Evolutionary conservation across 768 basidiomycete genomes (phyloP).

Genomic region (Agrocybe pediades): DNA sequence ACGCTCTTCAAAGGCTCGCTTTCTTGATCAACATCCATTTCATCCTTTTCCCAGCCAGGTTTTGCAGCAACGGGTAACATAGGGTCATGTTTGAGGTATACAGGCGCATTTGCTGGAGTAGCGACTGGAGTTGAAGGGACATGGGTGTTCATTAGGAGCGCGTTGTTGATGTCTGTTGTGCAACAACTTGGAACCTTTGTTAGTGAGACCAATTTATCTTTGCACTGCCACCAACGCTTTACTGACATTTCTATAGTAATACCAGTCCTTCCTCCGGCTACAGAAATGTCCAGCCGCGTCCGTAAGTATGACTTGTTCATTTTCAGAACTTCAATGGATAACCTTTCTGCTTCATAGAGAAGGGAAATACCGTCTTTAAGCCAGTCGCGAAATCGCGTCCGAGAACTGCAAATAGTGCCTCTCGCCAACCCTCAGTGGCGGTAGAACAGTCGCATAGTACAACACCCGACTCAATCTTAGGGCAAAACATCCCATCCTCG

Average conservation of each 20-base stretch:
- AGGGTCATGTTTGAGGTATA: slow-evolving; percentile 15
- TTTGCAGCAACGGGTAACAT: slow-evolving; percentile 56
- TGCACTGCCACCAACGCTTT: slow-evolving; percentile 9
- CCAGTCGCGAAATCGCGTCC: slow-evolving; percentile 62
- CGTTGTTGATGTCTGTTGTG: slow-evolving; percentile 12
- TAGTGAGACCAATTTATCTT: not conserved
- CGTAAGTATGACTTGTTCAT: slow-evolving; percentile 51
- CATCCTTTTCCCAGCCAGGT: slow-evolving; percentile 63
- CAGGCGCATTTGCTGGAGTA: not conserved
- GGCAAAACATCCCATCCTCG: not conserved
- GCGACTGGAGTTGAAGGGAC: too few relatives aligned
- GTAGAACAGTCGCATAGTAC: slow-evolving; percentile 11
- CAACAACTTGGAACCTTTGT: not conserved
- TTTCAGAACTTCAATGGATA: slow-evolving; percentile 7
- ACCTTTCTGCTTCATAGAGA: slow-evolving; percentile 47
- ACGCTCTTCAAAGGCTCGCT: slow-evolving; percentile 47
- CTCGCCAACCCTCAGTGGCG: slow-evolving; percentile 30
- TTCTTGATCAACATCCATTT: slow-evolving; percentile 34
- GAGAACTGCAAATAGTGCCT: slow-evolving; percentile 32
- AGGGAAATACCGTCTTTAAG: slow-evolving; percentile 69
- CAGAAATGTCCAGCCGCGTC: slow-evolving; percentile 52
- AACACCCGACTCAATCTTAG: not conserved
- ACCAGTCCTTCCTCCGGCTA: not conserved
- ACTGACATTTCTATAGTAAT: not conserved
- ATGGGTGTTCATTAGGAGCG: slow-evolving; percentile 12